Conservation (phyloP, 495 filamentous ascomycete genomes). For the Penicillium silybi region DNA sequence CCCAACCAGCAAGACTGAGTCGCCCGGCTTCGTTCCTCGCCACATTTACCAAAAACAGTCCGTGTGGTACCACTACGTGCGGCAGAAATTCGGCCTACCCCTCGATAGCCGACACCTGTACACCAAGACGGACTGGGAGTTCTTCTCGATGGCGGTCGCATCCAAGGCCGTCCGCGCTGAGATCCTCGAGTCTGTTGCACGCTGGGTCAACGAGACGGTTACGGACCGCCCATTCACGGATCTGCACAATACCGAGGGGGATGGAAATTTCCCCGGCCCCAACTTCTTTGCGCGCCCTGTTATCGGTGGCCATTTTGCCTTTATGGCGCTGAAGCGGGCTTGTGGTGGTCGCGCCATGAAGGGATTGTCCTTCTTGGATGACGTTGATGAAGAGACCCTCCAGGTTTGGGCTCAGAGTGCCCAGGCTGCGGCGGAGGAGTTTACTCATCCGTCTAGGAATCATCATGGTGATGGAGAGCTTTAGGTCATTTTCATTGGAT, state of each 20-base stretch:
- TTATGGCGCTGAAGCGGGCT: conserved; percentile 71
- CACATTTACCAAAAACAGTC: conserved; percentile 79
- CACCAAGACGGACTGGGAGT: conserved; percentile 92
- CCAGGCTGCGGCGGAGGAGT: conserved; percentile 23
- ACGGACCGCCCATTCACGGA: conserved; percentile 80
- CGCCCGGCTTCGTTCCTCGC: conserved; percentile 58
- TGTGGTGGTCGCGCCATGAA: conserved; percentile 67
- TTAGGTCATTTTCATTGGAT: background rate
- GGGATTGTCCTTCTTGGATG: conserved; percentile 61
- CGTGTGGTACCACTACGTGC: conserved; percentile 81
- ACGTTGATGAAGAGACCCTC: conserved; percentile 22
- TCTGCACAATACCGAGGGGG: conserved; percentile 73
- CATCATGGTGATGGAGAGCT: conserved; percentile 22
- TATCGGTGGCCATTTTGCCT: conserved; percentile 83
- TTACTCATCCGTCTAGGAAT: conserved; percentile 2
- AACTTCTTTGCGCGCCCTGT: conserved; percentile 81
- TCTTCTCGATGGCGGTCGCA: conserved; percentile 80
- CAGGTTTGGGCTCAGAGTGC: conserved; percentile 20
- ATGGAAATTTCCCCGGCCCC: conserved; percentile 62
- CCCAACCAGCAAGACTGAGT: conserved; percentile 12
- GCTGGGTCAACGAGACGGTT: conserved; percentile 81
- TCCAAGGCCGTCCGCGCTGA: conserved; percentile 59
- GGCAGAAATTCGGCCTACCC: conserved; percentile 76
- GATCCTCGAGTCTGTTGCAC: conserved; percentile 73
- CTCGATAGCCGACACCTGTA: conserved; percentile 85